Evolutionary conservation across 139 green algal species (phyloP).

Genomic region (Chlorokybus atmophyticus): DNA sequence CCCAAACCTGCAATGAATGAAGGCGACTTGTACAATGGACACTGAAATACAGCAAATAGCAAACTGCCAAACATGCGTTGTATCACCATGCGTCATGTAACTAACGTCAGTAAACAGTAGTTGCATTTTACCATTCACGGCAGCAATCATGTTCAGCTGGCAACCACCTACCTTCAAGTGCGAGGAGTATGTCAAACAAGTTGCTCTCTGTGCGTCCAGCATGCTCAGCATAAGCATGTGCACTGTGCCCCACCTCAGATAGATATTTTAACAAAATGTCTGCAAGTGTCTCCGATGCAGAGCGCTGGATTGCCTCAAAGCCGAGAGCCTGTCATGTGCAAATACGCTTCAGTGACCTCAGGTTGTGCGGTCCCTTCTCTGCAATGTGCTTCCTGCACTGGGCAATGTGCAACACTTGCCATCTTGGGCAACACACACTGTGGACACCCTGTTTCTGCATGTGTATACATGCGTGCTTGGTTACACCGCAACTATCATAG

Average conservation of each 20-base stretch:
- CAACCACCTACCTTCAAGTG: conserved; percentile 52
- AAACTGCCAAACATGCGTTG: background rate
- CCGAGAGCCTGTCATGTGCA: conserved; percentile 42
- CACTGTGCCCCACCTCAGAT: conserved; percentile 38
- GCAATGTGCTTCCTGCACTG: no score
- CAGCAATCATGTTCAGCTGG: no score
- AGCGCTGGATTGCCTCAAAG: conserved; percentile 57
- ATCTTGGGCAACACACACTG: no score
- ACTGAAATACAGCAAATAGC: background rate
- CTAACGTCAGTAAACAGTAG: background rate
- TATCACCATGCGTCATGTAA: background rate
- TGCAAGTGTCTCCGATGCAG: conserved; percentile 50
- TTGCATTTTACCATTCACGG: no score
- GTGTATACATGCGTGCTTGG: no score
- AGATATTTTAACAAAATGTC: conserved; percentile 70
- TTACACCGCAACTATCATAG: no score
- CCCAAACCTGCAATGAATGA: background rate
- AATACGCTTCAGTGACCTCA: no score
- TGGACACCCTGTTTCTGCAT: no score
- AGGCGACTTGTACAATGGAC: background rate
- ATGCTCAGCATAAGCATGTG: conserved; percentile 58
- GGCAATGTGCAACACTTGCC: no score
- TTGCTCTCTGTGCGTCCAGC: conserved; percentile 54
- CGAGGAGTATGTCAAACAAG: conserved; percentile 49
- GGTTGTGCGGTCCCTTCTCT: no score